Conservation (phyloP, 2,329 filamentous ascomycete genomes). For the Lasiodiplodia theobromae region DNA sequence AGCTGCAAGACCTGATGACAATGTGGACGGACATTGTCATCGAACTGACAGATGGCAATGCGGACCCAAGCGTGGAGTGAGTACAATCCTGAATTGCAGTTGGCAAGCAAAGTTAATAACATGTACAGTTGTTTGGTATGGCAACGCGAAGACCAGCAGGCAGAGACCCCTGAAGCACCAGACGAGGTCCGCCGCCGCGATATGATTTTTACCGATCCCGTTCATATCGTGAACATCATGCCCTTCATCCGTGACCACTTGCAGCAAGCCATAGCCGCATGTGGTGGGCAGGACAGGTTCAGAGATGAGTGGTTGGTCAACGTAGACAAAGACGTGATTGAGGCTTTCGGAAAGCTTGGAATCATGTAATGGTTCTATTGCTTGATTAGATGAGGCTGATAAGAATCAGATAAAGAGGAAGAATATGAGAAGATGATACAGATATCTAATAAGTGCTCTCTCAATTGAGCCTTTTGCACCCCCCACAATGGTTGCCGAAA, state of each 20-base stretch:
- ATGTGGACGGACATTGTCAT: slow-evolving; percentile 76
- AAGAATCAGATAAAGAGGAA: background rate
- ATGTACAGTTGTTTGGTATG: slow-evolving; percentile 50
- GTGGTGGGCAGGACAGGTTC: slow-evolving; percentile 72
- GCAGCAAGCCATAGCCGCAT: slow-evolving; percentile 62
- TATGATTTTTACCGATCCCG: slow-evolving; percentile 66
- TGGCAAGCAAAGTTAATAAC: background rate
- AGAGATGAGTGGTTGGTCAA: slow-evolving; percentile 73
- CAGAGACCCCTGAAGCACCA: slow-evolving; percentile 47
- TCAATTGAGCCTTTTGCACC: background rate
- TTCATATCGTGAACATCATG: slow-evolving; percentile 71
- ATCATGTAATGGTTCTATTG: slow-evolving; percentile 39
- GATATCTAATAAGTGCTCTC: background rate
- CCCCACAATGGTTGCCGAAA: no score
- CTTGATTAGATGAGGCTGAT: background rate
- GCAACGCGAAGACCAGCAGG: slow-evolving; percentile 41
- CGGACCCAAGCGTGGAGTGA: slow-evolving; percentile 51
- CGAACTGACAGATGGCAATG: slow-evolving; percentile 69
- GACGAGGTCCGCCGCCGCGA: slow-evolving; percentile 57
- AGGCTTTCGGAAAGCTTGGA: slow-evolving; percentile 60
- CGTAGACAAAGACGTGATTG: slow-evolving; percentile 75
- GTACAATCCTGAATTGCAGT: slow-evolving; percentile 25
- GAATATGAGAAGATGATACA: background rate
- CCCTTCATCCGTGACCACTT: slow-evolving; percentile 70
- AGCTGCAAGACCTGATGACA: slow-evolving; percentile 75